Evolutionary conservation across 2,329 filamentous ascomycete genomes (phyloP).

Genomic region (Alternaria infectoria): DNA sequence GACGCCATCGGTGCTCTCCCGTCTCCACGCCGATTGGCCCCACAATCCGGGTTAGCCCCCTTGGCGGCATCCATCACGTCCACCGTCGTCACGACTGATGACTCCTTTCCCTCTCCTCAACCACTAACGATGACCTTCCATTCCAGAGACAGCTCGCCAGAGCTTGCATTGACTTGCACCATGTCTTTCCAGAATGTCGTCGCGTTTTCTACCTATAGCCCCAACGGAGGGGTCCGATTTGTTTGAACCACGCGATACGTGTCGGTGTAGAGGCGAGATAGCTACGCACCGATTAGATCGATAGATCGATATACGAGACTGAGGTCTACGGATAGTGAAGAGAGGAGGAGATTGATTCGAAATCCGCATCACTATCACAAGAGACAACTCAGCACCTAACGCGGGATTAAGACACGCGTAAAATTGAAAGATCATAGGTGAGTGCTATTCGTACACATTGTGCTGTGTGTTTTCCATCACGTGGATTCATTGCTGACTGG

Average conservation of each 20-base stretch:
- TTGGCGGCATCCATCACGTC: slow-evolving; percentile 23
- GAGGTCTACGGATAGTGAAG: background rate
- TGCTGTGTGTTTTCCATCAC: background rate
- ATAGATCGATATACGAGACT: slow-evolving; percentile 9
- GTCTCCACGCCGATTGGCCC: slow-evolving; percentile 26
- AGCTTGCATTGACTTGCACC: slow-evolving; percentile 30
- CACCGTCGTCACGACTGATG: slow-evolving; percentile 15
- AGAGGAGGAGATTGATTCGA: background rate
- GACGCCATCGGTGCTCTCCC: slow-evolving; percentile 20
- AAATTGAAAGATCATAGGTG: slow-evolving; percentile 9
- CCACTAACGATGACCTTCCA: slow-evolving; percentile 38
- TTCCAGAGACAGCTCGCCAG: slow-evolving; percentile 28
- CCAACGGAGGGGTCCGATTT: slow-evolving; percentile 60
- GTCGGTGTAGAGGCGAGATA: slow-evolving; percentile 35
- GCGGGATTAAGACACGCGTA: background rate
- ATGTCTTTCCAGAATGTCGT: slow-evolving; percentile 33
- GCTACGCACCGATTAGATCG: slow-evolving; percentile 32
- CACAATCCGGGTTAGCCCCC: slow-evolving; percentile 18
- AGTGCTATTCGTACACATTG: background rate
- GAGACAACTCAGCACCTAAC: background rate
- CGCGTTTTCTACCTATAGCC: slow-evolving; percentile 54
- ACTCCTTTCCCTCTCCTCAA: slow-evolving; percentile 33
- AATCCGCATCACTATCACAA: background rate
- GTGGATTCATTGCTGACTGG: background rate
- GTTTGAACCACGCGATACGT: slow-evolving; percentile 48